phyloP scores from a whole-genome alignment of 2,329 filamentous ascomycete species.

The Nakataea oryzae region DNA sequence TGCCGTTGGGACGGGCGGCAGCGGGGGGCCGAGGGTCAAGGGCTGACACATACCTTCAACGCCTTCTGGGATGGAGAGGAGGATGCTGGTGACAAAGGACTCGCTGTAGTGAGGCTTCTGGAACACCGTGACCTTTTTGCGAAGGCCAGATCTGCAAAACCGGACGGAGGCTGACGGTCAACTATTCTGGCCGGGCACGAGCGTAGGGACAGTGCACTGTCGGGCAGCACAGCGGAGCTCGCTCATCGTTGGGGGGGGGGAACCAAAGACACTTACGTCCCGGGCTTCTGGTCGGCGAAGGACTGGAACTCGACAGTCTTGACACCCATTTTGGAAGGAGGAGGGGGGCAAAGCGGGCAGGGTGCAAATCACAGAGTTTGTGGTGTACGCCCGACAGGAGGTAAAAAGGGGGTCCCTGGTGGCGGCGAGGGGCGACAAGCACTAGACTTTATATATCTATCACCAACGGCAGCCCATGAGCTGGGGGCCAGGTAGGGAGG shows the following conservation, averaged over 20 bases:
- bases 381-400: background rate
- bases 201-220: background rate
- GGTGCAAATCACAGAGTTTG: background rate
- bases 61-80: slow-evolving; percentile 93
- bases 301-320: slow-evolving; percentile 74
- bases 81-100: slow-evolving; percentile 86
- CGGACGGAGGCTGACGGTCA: slow-evolving; percentile 3
- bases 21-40: slow-evolving; percentile 1
- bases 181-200: background rate
- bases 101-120: slow-evolving; percentile 93
- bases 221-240: background rate
- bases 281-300: slow-evolving; percentile 95
- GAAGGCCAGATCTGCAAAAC: slow-evolving; percentile 72
- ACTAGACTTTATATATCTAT: background rate
- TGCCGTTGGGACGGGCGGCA: background rate
- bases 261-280: slow-evolving; percentile 66
- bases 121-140: slow-evolving; percentile 98
- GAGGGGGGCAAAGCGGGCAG: background rate
- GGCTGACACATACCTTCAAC: slow-evolving; percentile 49
- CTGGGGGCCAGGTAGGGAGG: too few species aligned
- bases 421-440: background rate
- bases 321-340: slow-evolving; percentile 48
- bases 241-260: background rate
- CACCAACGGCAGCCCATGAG: background rate
- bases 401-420: background rate